A percentile compares a stretch with the other conserved stretches of the same genome.
These are phyloP conservation scores for Phytopythium boreale DNA, from an alignment of 352 stramenopile genomes.

Conservation along the genomic window DNA sequence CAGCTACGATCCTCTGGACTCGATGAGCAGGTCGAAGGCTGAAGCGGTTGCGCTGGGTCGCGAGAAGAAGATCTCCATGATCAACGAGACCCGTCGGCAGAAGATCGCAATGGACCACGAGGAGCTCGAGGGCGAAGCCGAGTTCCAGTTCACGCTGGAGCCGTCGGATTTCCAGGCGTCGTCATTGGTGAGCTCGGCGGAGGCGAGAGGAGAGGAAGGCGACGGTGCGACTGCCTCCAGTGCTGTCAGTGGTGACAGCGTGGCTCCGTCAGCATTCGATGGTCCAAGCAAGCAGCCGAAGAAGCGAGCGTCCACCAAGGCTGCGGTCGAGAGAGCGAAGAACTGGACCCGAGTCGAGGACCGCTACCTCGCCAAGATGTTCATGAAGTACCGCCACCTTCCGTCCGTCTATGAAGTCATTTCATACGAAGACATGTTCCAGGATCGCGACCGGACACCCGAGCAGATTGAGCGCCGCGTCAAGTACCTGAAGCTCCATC, in stretches of 20 bases:
- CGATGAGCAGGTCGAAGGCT: conserved; percentile 54
- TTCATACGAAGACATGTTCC: conserved; percentile 89
- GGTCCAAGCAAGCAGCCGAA: conserved; percentile 14
- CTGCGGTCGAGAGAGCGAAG: conserved; percentile 54
- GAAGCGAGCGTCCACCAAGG: conserved; percentile 26
- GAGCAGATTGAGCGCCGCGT: conserved; percentile 85
- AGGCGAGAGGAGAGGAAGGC: neutral
- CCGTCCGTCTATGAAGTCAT: conserved; percentile 86
- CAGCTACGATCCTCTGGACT: conserved; percentile 70
- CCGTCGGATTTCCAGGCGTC: conserved; percentile 61
- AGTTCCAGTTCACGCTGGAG: conserved; percentile 72
- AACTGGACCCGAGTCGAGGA: conserved; percentile 85
- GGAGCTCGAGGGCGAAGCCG: conserved; percentile 75
- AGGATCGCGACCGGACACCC: conserved; percentile 77
- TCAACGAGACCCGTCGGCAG: conserved; percentile 65
- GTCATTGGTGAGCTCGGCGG: conserved; percentile 26
- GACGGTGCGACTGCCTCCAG: neutral
- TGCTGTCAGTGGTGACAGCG: too few relatives aligned
- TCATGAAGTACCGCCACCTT: conserved; percentile 73
- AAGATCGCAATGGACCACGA: conserved; percentile 70
- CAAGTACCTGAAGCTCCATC: conserved; percentile 78
- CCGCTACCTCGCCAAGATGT: conserved; percentile 76
- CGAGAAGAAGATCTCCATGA: conserved; percentile 47
- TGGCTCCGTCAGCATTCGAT: neutral
- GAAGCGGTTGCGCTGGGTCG: conserved; percentile 61